Evolutionary conservation across 1,284 basidiomycete species (phyloP).

Genomic region (Ustilago hordei): DNA sequence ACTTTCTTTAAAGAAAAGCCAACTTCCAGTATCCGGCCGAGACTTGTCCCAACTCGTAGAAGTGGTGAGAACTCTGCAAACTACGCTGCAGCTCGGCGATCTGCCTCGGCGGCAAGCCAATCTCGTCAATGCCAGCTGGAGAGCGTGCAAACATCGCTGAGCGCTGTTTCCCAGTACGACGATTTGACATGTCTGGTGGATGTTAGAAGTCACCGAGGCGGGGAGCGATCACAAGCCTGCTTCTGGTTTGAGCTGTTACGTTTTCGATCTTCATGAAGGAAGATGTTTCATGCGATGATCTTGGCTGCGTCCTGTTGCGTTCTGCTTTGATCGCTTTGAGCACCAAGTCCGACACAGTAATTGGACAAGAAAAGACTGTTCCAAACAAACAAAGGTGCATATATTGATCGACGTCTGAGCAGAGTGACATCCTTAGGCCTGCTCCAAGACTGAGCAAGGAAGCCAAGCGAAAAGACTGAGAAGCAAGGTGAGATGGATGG

Average conservation of each 20-base stretch:
- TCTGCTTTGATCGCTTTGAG: background rate
- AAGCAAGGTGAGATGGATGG: too few species aligned
- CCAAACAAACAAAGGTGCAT: background rate
- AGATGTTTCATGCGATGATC: slow-evolving; percentile 9
- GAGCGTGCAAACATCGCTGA: slow-evolving; percentile 8
- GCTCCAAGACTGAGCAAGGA: background rate
- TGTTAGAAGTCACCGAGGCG: slow-evolving; percentile 39
- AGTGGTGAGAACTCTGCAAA: background rate
- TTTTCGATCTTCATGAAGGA: background rate
- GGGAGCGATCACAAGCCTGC: background rate
- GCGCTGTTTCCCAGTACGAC: background rate
- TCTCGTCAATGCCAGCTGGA: background rate
- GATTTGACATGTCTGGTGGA: slow-evolving; percentile 12
- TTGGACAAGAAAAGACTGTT: background rate
- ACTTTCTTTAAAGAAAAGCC: background rate
- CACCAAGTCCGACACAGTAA: background rate
- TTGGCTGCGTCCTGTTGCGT: background rate
- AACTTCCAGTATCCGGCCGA: background rate
- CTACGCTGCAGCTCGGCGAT: slow-evolving; percentile 16
- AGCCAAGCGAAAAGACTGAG: background rate
- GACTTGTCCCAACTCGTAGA: background rate
- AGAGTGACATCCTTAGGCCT: background rate
- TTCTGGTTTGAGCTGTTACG: background rate
- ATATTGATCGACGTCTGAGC: background rate
- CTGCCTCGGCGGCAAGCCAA: background rate